Base-by-base conservation (phyloP, 2,329 filamentous ascomycete genomes). In the Claviceps purpurea region DNA sequence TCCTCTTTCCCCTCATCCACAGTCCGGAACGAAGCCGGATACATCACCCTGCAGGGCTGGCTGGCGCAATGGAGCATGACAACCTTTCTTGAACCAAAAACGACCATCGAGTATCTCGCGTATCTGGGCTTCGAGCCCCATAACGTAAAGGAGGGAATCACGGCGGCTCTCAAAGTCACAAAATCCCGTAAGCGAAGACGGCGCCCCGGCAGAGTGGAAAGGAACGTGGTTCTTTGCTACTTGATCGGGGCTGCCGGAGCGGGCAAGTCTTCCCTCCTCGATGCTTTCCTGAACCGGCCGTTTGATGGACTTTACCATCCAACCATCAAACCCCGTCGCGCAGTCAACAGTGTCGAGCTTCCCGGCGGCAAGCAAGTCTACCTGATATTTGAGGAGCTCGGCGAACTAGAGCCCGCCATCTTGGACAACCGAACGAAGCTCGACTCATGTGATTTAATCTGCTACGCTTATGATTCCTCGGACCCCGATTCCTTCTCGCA, bases 61-160 rank as follows among this genome's bases (percentile, higher is more conserved):
- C 79, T 98, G 40, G 93, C 93, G 4, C 93, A 98, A 62, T 98
- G 93, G 93, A 96, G 90, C 65, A 98, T 98, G 93, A 98, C 93
- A 0, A 98, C 93, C 0, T 98, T 97, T 61, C 82, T 94, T 55
- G 90, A 94, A 52, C 91, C 93, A 13, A 94, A 93, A 64, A 96
- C 89, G 0, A 97, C 93, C 0, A 76, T 98, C 4, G 90, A 94
- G 60, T 98, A 98, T 65, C 81, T 98, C 2, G 93, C 93, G 3
- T 96, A 96, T 64, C 82, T 98, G 2, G 93, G 93, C 1, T 98
- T 96, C 62, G 93, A 97, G 64, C 84, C 87, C 2, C 73, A 81
- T 2, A 86, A 85, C 59, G 73, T 78, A n/a, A 85, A 85, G 53
- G 84, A 85, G 41, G 82, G 84, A 0, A 89, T 87, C 1, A 88